These are phyloP conservation scores for Potentilla sterilis DNA, from an alignment of 306 rosid genomes.

Conservation along the genomic window DNA sequence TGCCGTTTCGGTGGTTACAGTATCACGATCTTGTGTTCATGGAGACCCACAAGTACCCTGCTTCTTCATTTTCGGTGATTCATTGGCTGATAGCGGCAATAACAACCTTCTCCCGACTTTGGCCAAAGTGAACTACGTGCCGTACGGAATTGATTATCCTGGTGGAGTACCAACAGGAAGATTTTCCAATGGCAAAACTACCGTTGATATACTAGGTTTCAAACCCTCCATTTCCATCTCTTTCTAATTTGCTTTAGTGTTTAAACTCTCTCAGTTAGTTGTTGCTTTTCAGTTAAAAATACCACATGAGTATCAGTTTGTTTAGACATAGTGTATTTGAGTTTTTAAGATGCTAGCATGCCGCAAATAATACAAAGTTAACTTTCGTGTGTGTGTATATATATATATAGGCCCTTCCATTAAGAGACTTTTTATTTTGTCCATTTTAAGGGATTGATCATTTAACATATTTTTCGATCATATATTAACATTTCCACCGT, in stretches of 20 bases:
- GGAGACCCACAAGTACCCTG: slow-evolving; percentile 35
- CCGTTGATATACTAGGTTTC: slow-evolving; percentile 21
- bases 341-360: background rate
- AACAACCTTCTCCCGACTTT: slow-evolving; percentile 35
- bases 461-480: too few species aligned
- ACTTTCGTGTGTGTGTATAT: too few species aligned
- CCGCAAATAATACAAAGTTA: too few species aligned
- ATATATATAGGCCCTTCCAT: too few species aligned
- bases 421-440: too few species aligned
- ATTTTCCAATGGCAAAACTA: slow-evolving; percentile 44
- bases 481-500: too few species aligned
- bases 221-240: background rate
- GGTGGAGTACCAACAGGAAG: slow-evolving; percentile 46
- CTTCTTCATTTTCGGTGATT: slow-evolving; percentile 54
- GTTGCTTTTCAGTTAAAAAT: background rate
- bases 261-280: background rate
- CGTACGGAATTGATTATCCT: slow-evolving; percentile 61
- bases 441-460: too few species aligned
- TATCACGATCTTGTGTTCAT: background rate
- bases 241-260: background rate
- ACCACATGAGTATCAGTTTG: background rate
- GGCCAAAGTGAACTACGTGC: slow-evolving; percentile 38
- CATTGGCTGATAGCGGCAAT: slow-evolving; percentile 54
- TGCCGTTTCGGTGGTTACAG: background rate
- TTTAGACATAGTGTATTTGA: background rate